A percentile compares a stretch with the other conserved stretches of the same genome.
These are phyloP conservation scores for Diutina scorzettiae DNA, from an alignment of 1,139 yeast species.

Conservation along the genomic window DNA sequence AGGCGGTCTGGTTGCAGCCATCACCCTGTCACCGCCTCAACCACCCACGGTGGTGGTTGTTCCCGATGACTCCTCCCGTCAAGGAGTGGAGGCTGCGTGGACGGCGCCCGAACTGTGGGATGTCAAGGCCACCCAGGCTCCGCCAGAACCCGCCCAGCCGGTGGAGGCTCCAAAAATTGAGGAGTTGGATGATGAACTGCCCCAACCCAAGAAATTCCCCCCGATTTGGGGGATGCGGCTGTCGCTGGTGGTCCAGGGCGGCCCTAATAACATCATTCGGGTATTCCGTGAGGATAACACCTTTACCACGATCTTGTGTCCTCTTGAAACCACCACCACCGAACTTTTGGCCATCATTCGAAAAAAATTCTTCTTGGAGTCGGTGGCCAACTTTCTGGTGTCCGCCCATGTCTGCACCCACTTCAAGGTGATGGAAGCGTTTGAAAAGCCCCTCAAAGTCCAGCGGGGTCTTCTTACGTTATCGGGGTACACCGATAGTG, in stretches of 20 bases:
- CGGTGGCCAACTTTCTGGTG: slow-evolving; percentile 62
- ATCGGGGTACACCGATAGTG: slow-evolving; percentile 73
- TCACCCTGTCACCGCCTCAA: neutral
- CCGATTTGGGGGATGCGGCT: neutral
- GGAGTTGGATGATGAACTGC: neutral
- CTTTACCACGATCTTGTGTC: slow-evolving; percentile 66
- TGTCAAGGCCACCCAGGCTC: slow-evolving; percentile 30
- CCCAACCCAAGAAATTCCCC: neutral
- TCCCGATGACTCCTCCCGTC: neutral
- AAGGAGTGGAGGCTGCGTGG: slow-evolving; percentile 25
- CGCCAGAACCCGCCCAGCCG: neutral
- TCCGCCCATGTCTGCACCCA: slow-evolving; percentile 73
- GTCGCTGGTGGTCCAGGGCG: slow-evolving; percentile 9
- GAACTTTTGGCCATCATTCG: slow-evolving; percentile 60
- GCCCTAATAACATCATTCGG: slow-evolving; percentile 44
- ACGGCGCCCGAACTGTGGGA: slow-evolving; percentile 78
- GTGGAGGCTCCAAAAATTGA: neutral
- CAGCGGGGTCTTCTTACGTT: slow-evolving; percentile 63
- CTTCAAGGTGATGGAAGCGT: slow-evolving; percentile 59
- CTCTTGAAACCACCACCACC: slow-evolving; percentile 65
- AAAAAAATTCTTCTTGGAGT: slow-evolving; percentile 64
- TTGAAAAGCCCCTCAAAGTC: slow-evolving; percentile 67
- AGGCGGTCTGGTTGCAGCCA: neutral
- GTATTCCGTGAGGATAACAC: slow-evolving; percentile 74
- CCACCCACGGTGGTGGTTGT: neutral